phyloP scores from a whole-genome alignment of 495 filamentous ascomycete genomes.

The Penicillium malachiteum region DNA sequence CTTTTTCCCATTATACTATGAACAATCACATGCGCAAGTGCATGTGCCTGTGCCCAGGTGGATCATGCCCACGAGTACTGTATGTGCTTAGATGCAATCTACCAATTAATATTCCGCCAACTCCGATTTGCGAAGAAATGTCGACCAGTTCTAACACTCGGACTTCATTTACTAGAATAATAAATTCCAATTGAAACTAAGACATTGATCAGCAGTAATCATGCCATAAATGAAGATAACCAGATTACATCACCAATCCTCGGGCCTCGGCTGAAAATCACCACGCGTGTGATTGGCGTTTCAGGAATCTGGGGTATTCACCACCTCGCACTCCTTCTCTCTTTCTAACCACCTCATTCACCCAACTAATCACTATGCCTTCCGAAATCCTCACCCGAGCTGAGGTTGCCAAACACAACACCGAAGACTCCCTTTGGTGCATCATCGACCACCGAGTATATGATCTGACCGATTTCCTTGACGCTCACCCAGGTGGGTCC shows the following conservation, averaged over 20 bases:
- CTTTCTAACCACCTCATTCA: neutral
- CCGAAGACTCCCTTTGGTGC: slow-evolving; percentile 56
- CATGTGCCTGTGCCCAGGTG: too few species aligned
- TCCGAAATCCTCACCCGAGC: slow-evolving; percentile 38
- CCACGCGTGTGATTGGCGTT: slow-evolving; percentile 13
- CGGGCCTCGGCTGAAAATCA: slow-evolving; percentile 15
- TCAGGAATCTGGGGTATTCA: slow-evolving; percentile 15
- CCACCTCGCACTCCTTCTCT: neutral
- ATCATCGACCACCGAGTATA: slow-evolving; percentile 61
- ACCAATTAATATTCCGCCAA: neutral
- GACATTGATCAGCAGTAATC: neutral
- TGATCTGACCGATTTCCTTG: slow-evolving; percentile 56
- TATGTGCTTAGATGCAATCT: neutral
- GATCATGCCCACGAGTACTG: too few species aligned
- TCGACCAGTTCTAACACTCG: neutral
- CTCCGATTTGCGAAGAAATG: neutral
- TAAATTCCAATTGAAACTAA: neutral
- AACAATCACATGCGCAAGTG: too few species aligned
- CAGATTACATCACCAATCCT: slow-evolving; percentile 2
- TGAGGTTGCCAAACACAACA: slow-evolving; percentile 55
- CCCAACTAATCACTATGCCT: slow-evolving; percentile 19
- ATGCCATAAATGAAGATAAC: neutral
- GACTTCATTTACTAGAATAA: neutral
- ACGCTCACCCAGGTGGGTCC: slow-evolving; percentile 60
- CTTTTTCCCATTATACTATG: too few species aligned